Base-by-base conservation (phyloP, 2,329 filamentous ascomycete species). In the Teratosphaeria zuluensis region DNA sequence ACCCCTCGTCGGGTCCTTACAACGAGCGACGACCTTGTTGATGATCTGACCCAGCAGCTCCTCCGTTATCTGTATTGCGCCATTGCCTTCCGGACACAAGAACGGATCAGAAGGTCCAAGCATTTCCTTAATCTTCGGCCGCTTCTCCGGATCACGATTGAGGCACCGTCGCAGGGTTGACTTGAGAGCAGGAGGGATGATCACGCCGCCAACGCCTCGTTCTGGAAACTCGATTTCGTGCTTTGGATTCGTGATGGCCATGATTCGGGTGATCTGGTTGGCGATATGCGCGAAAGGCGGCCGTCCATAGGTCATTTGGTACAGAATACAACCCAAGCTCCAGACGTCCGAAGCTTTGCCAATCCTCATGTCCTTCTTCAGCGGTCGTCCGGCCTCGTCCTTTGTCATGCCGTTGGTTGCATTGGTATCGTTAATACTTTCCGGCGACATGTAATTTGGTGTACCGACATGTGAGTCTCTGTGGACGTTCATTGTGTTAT, bases 261-360 rank as follows among this genome's bases (percentile, higher is more conserved):
- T 86, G 71, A 95, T 94, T 24, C 90, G 86, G 42, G 89, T 85
- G 77, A 95, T 89, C 69, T 87, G 89, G 74, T 92, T 94, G 59
- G 84, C 79, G 65, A 99, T 95, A 70, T 97, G 92, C 14, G 87
- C 91, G 69, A 99, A 99, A 0, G 94, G 94, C 3, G 90, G 88
- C n/a, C 87, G 82, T n/a, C 94, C 94, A 70, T 99, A 99, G 0
- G 92, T 89, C 89, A 99, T 95, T 72, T 97, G 92, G 76, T 95
- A 99, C 14, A 99, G 79, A 61, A 99, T 97, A 70, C 94, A 99
- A 19, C 94, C 94, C 14, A 99, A 76, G 71, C 88, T 92, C 94
- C 94, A 99, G 19, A 99, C 86, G 72, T 99, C 94, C 65, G 88
- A 94, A 6, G 94, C 90, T 70, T 97, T 97, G 60, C 94, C 95